These are phyloP conservation scores for Myrmaecium sp. DNA, from an alignment of 2,329 filamentous ascomycete species.

Conservation along the genomic window DNA sequence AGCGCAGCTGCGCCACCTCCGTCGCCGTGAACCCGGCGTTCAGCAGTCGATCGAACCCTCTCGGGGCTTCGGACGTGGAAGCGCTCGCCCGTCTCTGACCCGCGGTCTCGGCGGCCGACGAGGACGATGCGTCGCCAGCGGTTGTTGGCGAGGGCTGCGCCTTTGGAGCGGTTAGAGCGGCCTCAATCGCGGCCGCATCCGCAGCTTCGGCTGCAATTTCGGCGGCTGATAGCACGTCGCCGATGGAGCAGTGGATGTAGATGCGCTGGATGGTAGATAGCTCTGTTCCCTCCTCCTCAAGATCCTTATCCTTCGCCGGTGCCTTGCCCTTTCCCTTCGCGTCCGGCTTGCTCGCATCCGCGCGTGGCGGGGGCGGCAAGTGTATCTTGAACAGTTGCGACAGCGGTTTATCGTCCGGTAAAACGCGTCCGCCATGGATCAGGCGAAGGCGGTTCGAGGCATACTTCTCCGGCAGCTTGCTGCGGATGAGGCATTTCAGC, in stretches of 20 bases:
- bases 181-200: slow-evolving; percentile 21
- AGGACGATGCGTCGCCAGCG: neutral
- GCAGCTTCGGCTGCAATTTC: slow-evolving; percentile 55
- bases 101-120: slow-evolving; percentile 5
- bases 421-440: slow-evolving; percentile 76
- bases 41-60: slow-evolving; percentile 79
- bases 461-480: slow-evolving; percentile 44
- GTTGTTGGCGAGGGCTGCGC: slow-evolving; percentile 5
- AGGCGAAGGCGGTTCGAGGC: slow-evolving; percentile 62
- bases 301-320: slow-evolving; percentile 32
- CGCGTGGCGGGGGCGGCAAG: slow-evolving; percentile 33
- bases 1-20: slow-evolving; percentile 69
- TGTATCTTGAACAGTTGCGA: slow-evolving; percentile 49
- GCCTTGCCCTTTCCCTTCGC: slow-evolving; percentile 50
- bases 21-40: slow-evolving; percentile 63
- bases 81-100: neutral
- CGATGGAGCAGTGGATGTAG: slow-evolving; percentile 93
- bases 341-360: slow-evolving; percentile 7
- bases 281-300: slow-evolving; percentile 8
- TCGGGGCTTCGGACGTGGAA: slow-evolving; percentile 38
- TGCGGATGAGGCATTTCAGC: slow-evolving; percentile 68
- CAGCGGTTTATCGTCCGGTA: slow-evolving; percentile 57
- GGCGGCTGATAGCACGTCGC: slow-evolving; percentile 46
- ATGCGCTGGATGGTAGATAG: slow-evolving; percentile 34
- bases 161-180: slow-evolving; percentile 12